These are phyloP conservation scores for Stagonosporopsis chrysanthemi DNA, from an alignment of 2,329 filamentous ascomycete species.

Conservation along the genomic window DNA sequence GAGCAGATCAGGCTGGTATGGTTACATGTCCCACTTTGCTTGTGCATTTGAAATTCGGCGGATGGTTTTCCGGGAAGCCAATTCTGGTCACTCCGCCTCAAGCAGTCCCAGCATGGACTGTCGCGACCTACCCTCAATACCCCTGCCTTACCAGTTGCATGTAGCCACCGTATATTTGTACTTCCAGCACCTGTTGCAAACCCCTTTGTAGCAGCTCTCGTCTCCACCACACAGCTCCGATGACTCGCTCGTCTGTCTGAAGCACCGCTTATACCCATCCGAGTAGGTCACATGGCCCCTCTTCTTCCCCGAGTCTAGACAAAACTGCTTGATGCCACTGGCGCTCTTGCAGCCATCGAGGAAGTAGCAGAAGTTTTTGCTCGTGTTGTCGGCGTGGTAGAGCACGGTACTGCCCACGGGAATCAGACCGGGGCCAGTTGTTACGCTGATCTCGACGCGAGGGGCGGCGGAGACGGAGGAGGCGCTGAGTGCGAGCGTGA, in stretches of 20 bases:
- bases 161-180: background rate
- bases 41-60: too few relatives aligned
- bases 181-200: background rate
- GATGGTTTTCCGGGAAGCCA: too few relatives aligned
- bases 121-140: too few relatives aligned
- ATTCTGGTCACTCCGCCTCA: too few relatives aligned
- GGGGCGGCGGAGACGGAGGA: background rate
- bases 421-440: background rate
- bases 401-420: background rate
- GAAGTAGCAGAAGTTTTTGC: background rate
- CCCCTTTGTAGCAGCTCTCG: background rate
- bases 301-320: background rate
- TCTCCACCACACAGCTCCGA: background rate
- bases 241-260: background rate
- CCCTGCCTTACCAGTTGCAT: background rate
- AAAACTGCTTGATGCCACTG: background rate
- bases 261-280: background rate
- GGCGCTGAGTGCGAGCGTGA: too few relatives aligned
- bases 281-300: background rate
- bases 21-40: too few relatives aligned
- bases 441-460: background rate
- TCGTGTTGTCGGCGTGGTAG: background rate
- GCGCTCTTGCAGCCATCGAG: background rate
- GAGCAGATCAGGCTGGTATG: too few relatives aligned
- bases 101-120: too few relatives aligned